These are phyloP conservation scores for Lachancea fermentati DNA, from an alignment of 805 yeast genomes.

Conservation along the genomic window DNA sequence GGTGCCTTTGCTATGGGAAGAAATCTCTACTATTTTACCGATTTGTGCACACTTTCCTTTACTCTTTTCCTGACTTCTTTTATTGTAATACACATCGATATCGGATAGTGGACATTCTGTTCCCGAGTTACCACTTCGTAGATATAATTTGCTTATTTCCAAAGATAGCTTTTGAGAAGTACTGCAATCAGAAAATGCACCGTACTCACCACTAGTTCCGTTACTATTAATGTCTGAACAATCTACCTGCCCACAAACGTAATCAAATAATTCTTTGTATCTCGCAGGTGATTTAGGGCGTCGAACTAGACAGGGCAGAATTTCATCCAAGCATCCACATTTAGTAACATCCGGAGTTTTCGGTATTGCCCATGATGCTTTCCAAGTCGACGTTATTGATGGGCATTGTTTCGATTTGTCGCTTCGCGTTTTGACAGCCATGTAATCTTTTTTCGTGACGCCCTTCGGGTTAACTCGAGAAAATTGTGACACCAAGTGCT, in stretches of 20 bases:
- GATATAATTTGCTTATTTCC: slow-evolving; percentile 55
- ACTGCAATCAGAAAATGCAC: slow-evolving; percentile 63
- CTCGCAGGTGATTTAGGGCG: slow-evolving; percentile 42
- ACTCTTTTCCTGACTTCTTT: slow-evolving; percentile 4
- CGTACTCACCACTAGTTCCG: slow-evolving; percentile 57
- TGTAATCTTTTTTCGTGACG: slow-evolving; percentile 29
- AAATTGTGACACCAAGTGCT: slow-evolving; percentile 50
- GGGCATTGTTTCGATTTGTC: slow-evolving; percentile 43
- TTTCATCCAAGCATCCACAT: slow-evolving; percentile 55
- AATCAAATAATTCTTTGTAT: slow-evolving; percentile 51
- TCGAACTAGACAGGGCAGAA: slow-evolving; percentile 52
- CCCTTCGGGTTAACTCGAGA: slow-evolving; percentile 43
- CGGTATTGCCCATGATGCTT: slow-evolving; percentile 55
- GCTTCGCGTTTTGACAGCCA: slow-evolving; percentile 16
- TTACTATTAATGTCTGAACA: slow-evolving; percentile 57
- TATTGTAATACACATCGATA: slow-evolving; percentile 21
- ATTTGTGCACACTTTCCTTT: slow-evolving; percentile 1
- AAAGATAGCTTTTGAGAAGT: slow-evolving; percentile 57
- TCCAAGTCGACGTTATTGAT: slow-evolving; percentile 47
- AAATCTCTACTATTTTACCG: background rate
- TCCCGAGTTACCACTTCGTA: slow-evolving; percentile 37
- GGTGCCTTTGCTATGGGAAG: slow-evolving; percentile 1
- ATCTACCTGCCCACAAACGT: slow-evolving; percentile 50
- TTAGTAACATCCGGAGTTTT: slow-evolving; percentile 58
- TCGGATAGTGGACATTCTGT: slow-evolving; percentile 26